Conservation (phyloP, 169 alveolate genomes). For the Babesia sp. region DNA sequence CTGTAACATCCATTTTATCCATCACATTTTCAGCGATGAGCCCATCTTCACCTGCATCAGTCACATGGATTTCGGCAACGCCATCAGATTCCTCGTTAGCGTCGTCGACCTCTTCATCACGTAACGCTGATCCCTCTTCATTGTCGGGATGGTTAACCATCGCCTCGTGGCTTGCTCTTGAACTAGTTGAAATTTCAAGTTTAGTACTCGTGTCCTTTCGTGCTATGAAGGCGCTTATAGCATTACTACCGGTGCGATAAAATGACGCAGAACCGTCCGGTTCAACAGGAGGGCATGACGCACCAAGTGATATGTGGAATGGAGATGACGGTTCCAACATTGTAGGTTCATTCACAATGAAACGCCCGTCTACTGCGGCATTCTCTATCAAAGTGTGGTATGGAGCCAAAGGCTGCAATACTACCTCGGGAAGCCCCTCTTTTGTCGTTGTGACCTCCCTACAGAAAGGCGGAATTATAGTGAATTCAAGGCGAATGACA, state of each 20-base stretch:
- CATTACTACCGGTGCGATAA: too few relatives aligned
- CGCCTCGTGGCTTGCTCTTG: neutral
- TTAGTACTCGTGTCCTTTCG: too few relatives aligned
- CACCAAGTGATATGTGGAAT: neutral
- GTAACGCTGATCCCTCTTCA: too few relatives aligned
- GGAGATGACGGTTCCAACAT: conserved; percentile 13
- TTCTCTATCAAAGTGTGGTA: conserved; percentile 2
- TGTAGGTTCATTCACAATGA: conserved; percentile 10
- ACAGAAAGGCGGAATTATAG: conserved; percentile 22
- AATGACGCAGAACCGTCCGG: neutral
- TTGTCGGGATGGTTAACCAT: too few relatives aligned
- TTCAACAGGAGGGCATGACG: neutral
- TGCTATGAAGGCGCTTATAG: neutral
- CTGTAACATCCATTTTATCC: neutral
- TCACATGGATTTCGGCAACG: too few relatives aligned
- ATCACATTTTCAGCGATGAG: too few relatives aligned
- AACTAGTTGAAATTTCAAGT: neutral
- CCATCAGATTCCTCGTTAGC: too few relatives aligned
- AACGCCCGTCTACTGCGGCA: conserved; percentile 1
- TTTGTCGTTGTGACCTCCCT: conserved; percentile 4
- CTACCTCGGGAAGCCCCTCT: neutral
- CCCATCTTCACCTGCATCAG: too few relatives aligned
- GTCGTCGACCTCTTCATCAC: too few relatives aligned
- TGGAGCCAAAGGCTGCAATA: conserved; percentile 14
- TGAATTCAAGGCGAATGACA: conserved; percentile 1